Percentiles rank a stretch among this genome's conserved stretches.
phyloP scores from a whole-genome alignment of 805 yeast species.

The Danielozyma ontarioensis region DNA sequence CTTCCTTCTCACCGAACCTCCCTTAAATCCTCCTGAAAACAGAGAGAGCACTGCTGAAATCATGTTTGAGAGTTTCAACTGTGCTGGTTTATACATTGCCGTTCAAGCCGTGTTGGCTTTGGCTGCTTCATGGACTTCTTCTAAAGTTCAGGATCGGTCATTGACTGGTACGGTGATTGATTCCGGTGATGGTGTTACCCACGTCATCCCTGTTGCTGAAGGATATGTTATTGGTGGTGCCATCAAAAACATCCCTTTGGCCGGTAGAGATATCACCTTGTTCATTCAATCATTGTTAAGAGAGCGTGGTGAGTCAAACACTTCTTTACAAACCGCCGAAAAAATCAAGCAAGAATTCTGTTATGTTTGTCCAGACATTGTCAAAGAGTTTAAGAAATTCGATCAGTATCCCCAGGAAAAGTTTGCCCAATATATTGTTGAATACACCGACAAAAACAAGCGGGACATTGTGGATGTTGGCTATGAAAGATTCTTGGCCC shows the following conservation, averaged over 20 bases:
- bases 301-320: constrained; percentile 95
- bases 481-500: constrained; percentile 95
- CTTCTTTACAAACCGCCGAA: constrained; percentile 93
- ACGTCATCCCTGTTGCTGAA: constrained; percentile 98
- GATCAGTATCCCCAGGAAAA: constrained; percentile 86
- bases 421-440: constrained; percentile 89
- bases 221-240: constrained; percentile 98
- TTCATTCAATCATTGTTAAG: constrained; percentile 90
- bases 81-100: constrained; percentile 97
- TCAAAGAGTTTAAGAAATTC: constrained; percentile 89
- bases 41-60: constrained; percentile 98
- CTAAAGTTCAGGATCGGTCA: constrained; percentile 91
- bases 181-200: constrained; percentile 98
- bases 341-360: constrained; percentile 94
- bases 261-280: constrained; percentile 95
- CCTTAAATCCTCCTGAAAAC: constrained; percentile 98
- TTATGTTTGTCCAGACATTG: constrained; percentile 96
- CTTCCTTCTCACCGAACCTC: constrained; percentile 94
- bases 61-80: constrained; percentile 97
- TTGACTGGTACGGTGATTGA: constrained; percentile 98
- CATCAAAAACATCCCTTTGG: constrained; percentile 95
- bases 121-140: constrained; percentile 98
- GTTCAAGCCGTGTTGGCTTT: constrained; percentile 98
- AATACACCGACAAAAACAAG: constrained; percentile 64
- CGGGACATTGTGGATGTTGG: constrained; percentile 75